phyloP scores from a whole-genome alignment of 192 early-diverging fungal species.

The Anaeromyces robustus region DNA sequence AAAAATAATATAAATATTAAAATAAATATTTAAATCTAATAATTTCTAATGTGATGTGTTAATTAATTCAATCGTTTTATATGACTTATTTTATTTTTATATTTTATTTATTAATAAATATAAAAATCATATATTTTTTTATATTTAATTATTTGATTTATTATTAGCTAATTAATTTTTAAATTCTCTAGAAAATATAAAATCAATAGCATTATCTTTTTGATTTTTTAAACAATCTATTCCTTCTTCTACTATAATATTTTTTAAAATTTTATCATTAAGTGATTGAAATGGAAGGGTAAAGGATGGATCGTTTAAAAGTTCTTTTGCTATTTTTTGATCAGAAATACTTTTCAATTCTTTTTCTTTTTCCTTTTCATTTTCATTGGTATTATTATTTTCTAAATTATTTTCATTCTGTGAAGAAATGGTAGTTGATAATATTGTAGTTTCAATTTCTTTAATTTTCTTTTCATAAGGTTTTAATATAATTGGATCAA shows the following conservation, averaged over 20 bases:
- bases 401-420: not conserved
- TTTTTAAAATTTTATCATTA: not conserved
- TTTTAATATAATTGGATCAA: not conserved
- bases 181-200: not conserved
- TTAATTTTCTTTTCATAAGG: not conserved
- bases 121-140: too few relatives aligned
- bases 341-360: not conserved
- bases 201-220: not conserved
- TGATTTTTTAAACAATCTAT: not conserved
- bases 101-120: too few relatives aligned
- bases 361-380: too few relatives aligned
- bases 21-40: too few relatives aligned
- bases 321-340: not conserved
- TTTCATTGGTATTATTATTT: not conserved
- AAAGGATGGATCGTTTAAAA: not conserved
- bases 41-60: too few relatives aligned
- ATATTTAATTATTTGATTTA: too few relatives aligned
- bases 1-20: too few relatives aligned
- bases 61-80: too few relatives aligned
- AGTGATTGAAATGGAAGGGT: not conserved
- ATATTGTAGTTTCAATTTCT: not conserved
- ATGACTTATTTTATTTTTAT: too few relatives aligned
- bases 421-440: too few relatives aligned
- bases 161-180: not conserved
- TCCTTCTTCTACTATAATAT: not conserved